Evolutionary conservation across 257 asterid genomes (phyloP), one percentile per base, ranked within the genome.

Genomic region (Capsicum rhomboideum): DNA sequence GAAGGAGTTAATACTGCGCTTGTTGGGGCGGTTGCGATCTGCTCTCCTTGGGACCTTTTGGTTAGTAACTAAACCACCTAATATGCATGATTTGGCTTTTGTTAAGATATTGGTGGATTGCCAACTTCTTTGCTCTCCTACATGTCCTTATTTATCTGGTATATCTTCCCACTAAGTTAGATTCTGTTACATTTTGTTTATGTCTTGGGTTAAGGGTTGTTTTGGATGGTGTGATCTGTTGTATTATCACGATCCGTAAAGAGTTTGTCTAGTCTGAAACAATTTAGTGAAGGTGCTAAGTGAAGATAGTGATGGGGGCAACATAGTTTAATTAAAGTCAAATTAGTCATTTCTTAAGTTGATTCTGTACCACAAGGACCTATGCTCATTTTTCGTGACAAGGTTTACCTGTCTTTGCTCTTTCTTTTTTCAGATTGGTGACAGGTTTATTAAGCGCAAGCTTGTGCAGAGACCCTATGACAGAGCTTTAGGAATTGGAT

Each of bases 41-140:
- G 98, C 86, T 94, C 94, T 83, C 95, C 99, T 78, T 96, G 99
- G 99, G 99, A 94, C 91, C 97, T 91, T 89, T 85, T 90, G 98
- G 99, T 96, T 63, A 86, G 98, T 89, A 59, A 16, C 34, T 56
- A 29, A n/a, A 34, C 26, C 46, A 75, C 21, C 29, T 81, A 42
- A 53, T 52, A 16, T 77, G 63, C 63, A 28, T 77, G 28, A 18
- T 77, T 50, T 77, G 16, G 9, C 44, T 16, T 28, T 50, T 8
- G 2, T n/a, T n/a, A n/a, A n/a, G n/a, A n/a, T n/a, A n/a, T n/a
- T n/a, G n/a, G n/a, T n/a, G n/a, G n/a, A n/a, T n/a, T n/a, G n/a
- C n/a, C n/a, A n/a, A n/a, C n/a, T n/a, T n/a, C n/a, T 78, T 52
- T 58, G 23, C 34, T 58, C 50, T 64, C 54, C 17, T 16, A 40